These are phyloP conservation scores for Cladophialophora yegresii DNA, from an alignment of 2,329 filamentous ascomycete genomes.

Conservation along the genomic window DNA sequence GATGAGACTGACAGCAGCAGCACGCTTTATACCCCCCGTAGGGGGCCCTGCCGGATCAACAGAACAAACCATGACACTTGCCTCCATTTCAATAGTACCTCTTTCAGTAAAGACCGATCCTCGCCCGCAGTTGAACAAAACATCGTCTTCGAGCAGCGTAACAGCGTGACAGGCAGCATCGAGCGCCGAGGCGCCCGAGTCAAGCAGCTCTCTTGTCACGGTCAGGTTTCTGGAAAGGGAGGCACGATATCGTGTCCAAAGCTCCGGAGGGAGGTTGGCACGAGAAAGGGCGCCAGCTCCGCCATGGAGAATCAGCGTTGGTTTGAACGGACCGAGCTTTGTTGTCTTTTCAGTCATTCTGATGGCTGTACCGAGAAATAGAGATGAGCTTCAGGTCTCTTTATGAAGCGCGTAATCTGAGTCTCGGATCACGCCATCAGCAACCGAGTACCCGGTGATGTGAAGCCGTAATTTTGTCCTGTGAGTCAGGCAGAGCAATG, in stretches of 20 bases:
- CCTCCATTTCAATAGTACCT: conserved; percentile 82
- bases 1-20: conserved; percentile 73
- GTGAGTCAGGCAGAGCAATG: background rate
- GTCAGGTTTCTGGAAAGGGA: conserved; percentile 65
- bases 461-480: background rate
- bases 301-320: conserved; percentile 70
- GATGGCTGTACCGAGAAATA: background rate
- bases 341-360: conserved; percentile 14
- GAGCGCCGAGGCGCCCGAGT: conserved; percentile 57
- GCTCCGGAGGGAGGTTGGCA: conserved; percentile 58
- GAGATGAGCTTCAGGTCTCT: background rate
- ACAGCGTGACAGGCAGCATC: conserved; percentile 76
- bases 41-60: conserved; percentile 31
- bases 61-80: conserved; percentile 77
- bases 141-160: conserved; percentile 71
- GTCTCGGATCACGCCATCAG: conserved; percentile 23
- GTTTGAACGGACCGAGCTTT: conserved; percentile 44
- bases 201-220: conserved; percentile 47
- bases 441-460: background rate
- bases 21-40: conserved; percentile 62
- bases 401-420: conserved; percentile 2
- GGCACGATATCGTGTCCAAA: conserved; percentile 60
- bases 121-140: conserved; percentile 79
- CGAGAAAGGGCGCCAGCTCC: conserved; percentile 71
- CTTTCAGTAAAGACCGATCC: conserved; percentile 85